Base-by-base conservation (phyloP, 106 monocot genomes). In the Acorus calamus region DNA sequence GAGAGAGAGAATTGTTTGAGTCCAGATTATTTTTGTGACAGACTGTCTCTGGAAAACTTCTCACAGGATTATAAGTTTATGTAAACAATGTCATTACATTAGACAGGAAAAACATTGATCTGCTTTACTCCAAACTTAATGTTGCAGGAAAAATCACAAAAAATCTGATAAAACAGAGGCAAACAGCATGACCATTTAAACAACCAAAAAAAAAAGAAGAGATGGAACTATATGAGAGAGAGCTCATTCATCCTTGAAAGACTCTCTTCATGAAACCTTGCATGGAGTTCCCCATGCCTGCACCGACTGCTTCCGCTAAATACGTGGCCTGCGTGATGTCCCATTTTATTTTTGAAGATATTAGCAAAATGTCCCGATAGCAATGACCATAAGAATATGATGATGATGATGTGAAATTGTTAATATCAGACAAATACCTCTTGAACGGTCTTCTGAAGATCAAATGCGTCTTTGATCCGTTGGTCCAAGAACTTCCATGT, bases 381-480 rank as follows among this genome's bases (percentile, higher is more conserved):
- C 7, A 14, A 45, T 1, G 45, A 43, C 7, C 50, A 47, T 12
- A 14, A 12, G 4, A 46, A 46, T 44, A 12, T 5, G n/a, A 11
- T 55, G 44, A 7, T 9, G 4, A 6, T 45, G 1, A 1, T 41
- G 41, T 5, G 43, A 41, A 42, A 6, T 2, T 46, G 52, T 9
- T 13, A 49, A 57, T 28, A 28, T 28, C 28, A 28, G 28, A 28
- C 3, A 42, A 69, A 3, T 54, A 94, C 93, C 93, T 94, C 93
- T 59, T 89, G 81, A 48, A 89, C 52, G 46, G 83, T 83, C 72
- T 94, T 94, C 63, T 89, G 81, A 66, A 94, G 67, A 67, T 94
- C 93, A 67, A 94, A 84, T 46, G 86, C 83, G 74, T 94, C 93
- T 52, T 73, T 89, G 2, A 94, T 75, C 43, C 86, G 81, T 46